Conservation (phyloP, 2,329 filamentous ascomycete species). For the Pezicula neosporulosa region DNA sequence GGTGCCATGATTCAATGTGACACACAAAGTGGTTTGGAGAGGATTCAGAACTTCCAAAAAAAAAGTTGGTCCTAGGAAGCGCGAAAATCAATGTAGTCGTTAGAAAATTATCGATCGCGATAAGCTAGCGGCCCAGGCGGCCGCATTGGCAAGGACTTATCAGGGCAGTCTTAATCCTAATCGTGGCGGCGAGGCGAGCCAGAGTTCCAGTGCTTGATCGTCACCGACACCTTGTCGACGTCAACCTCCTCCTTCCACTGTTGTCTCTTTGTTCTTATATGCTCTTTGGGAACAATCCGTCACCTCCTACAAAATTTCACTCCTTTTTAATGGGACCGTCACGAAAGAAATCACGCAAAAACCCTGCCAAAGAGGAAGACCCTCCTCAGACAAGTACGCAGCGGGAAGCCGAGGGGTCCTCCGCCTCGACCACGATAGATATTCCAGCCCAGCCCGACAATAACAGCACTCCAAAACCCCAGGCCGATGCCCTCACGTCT, state of each 20-base stretch:
- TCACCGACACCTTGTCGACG: background rate
- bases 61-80: background rate
- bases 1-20: slow-evolving; percentile 25
- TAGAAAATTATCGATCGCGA: background rate
- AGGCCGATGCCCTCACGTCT: slow-evolving; percentile 8
- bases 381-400: slow-evolving; percentile 4
- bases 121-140: background rate
- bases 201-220: background rate
- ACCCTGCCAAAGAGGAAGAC: slow-evolving; percentile 17
- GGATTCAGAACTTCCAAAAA: background rate
- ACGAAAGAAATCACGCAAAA: slow-evolving; percentile 22
- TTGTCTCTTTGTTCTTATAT: background rate
- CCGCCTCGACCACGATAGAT: background rate
- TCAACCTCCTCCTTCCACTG: background rate
- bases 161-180: no score
- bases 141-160: background rate
- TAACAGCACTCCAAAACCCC: slow-evolving; percentile 1
- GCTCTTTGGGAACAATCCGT: background rate
- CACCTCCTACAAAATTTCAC: background rate
- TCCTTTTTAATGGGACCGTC: slow-evolving; percentile 20
- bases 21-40: background rate
- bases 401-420: slow-evolving; percentile 2
- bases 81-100: background rate
- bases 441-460: slow-evolving; percentile 1
- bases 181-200: no score